Conservation (phyloP, 1,139 yeast species). For the Schwanniomyces etchellsii region DNA sequence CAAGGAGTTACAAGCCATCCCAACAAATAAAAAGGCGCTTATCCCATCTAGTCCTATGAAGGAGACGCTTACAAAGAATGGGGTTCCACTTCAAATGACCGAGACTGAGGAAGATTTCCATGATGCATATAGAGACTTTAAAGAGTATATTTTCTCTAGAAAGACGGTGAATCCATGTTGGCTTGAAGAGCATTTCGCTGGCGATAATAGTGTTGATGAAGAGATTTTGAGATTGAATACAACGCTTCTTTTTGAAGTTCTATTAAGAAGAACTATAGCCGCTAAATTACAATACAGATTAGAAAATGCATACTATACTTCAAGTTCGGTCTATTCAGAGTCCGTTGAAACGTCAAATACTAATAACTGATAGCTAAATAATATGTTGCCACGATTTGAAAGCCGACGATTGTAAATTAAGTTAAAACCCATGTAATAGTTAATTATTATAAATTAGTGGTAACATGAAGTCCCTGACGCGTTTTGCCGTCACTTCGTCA, state of each 20-base stretch:
- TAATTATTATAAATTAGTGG: slow-evolving; percentile 23
- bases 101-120: slow-evolving; percentile 8
- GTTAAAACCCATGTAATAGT: no score
- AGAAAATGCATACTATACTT: slow-evolving; percentile 1
- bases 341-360: no score
- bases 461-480: slow-evolving; percentile 31
- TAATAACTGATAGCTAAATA: no score
- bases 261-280: slow-evolving; percentile 37
- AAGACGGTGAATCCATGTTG: slow-evolving; percentile 17
- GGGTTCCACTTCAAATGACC: slow-evolving; percentile 3
- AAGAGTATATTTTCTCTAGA: slow-evolving; percentile 22
- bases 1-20: neutral
- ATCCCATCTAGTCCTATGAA: slow-evolving; percentile 14
- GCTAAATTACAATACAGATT: slow-evolving; percentile 38
- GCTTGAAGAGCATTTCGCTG: slow-evolving; percentile 23
- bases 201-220: no score
- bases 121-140: slow-evolving; percentile 21
- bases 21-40: slow-evolving; percentile 5
- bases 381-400: no score
- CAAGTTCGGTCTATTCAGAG: neutral
- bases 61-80: slow-evolving; percentile 11
- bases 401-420: no score
- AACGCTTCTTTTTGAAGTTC: slow-evolving; percentile 29
- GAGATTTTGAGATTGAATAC: slow-evolving; percentile 17
- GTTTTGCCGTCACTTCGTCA: slow-evolving; percentile 29